Percentiles rank a stretch among this genome's conserved stretches.
Evolutionary conservation across 2,329 filamentous ascomycete species (phyloP).

Genomic region (Magnaporthiopsis rhizophila): DNA sequence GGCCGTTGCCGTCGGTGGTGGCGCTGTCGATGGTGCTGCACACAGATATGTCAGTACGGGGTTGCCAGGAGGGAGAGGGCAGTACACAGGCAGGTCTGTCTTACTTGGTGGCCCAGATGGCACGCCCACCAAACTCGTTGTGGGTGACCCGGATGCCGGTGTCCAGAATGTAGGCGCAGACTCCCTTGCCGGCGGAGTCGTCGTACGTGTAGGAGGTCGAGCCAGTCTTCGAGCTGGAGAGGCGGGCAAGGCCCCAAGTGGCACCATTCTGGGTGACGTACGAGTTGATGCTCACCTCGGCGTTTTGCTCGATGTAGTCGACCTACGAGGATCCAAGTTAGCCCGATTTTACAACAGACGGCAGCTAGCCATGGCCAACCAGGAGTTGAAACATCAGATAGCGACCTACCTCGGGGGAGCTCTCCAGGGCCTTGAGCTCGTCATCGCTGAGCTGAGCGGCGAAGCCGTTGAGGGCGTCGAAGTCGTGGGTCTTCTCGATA

Average conservation of each 20-base stretch:
- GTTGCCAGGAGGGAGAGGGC: too few relatives aligned
- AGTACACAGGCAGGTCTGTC: conserved; percentile 13
- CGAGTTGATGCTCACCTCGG: conserved; percentile 20
- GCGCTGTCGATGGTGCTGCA: conserved; percentile 18
- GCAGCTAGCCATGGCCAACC: too few relatives aligned
- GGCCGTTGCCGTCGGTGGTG: conserved; percentile 34
- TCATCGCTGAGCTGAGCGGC: conserved; percentile 16
- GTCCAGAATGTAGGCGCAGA: conserved; percentile 34
- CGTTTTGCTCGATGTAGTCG: conserved; percentile 24
- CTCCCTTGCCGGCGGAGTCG: conserved; percentile 20
- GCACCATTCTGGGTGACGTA: conserved; percentile 18
- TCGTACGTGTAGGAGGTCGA: conserved; percentile 22
- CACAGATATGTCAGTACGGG: not conserved
- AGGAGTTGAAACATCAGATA: too few relatives aligned
- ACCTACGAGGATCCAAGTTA: conserved; percentile 15
- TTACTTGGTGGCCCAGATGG: conserved; percentile 30
- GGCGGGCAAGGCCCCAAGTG: conserved; percentile 21
- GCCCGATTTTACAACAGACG: not conserved
- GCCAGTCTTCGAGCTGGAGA: conserved; percentile 17
- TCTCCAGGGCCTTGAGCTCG: conserved; percentile 16
- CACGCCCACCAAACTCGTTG: conserved; percentile 33
- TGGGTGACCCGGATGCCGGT: conserved; percentile 37
- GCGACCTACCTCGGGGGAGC: conserved; percentile 16
- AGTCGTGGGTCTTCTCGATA: conserved; percentile 14
- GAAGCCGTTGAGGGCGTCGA: conserved; percentile 22